phyloP scores from a whole-genome alignment of 2,329 filamentous ascomycete species.

The Hypoxylon sp. region DNA sequence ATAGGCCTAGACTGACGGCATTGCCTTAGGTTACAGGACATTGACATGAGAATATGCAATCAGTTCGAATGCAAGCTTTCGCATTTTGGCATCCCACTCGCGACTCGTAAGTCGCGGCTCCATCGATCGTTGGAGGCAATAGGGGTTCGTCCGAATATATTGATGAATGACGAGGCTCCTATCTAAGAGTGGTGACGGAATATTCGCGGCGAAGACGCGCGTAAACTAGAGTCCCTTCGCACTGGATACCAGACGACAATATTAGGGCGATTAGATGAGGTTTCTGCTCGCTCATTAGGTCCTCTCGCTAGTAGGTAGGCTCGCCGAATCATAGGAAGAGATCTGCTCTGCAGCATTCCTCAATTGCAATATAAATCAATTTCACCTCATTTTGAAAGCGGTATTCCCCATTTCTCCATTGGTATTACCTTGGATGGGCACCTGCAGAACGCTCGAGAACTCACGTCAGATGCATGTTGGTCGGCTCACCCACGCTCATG shows the following conservation, averaged over 20 bases:
- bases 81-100: background rate
- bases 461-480: constrained; percentile 11
- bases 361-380: constrained; percentile 24
- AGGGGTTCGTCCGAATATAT: constrained; percentile 1
- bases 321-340: constrained; percentile 19
- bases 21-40: background rate
- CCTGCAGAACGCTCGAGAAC: constrained; percentile 1
- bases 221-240: constrained; percentile 5
- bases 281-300: constrained; percentile 6
- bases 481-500: constrained; percentile 4
- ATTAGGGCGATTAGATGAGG: constrained; percentile 16
- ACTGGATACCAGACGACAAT: background rate
- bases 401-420: constrained; percentile 2
- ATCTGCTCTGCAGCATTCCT: constrained; percentile 13
- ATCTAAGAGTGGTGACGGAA: background rate
- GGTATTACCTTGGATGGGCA: background rate
- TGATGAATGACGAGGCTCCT: background rate
- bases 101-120: background rate
- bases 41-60: background rate
- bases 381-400: constrained; percentile 5
- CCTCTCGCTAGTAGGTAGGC: constrained; percentile 19
- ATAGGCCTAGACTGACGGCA: constrained; percentile 49
- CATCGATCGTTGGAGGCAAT: background rate
- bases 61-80: background rate
- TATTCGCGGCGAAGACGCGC: background rate